Conservation (phyloP, 306 rosid species). For the Macrotyloma uniflorum region DNA sequence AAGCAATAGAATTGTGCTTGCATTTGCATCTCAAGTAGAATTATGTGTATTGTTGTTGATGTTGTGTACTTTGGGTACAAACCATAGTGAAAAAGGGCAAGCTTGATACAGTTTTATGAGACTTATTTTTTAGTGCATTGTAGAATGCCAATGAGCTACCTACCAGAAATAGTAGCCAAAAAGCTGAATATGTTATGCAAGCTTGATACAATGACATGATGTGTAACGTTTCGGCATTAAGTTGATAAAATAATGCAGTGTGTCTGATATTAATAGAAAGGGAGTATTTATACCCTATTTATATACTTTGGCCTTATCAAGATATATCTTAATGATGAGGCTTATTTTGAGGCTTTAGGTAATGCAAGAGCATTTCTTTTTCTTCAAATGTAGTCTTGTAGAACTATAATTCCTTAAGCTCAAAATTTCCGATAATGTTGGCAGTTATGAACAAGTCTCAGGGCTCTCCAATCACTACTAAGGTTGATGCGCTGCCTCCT, state of each 20-base stretch:
- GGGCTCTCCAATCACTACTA: constrained; percentile 32
- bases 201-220: neutral
- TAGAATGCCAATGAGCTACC: neutral
- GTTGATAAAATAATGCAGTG: neutral
- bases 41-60: neutral
- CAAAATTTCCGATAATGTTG: neutral
- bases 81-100: neutral
- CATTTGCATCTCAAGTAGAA: constrained; percentile 11
- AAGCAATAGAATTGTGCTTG: constrained; percentile 10
- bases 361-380: neutral
- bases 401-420: neutral
- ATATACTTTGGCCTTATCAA: too few species aligned
- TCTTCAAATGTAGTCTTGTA: neutral
- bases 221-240: neutral
- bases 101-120: neutral
- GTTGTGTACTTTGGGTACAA: constrained; percentile 2
- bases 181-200: neutral
- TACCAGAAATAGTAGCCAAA: neutral
- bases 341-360: neutral
- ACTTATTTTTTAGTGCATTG: constrained; percentile 4
- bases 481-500: constrained; percentile 44
- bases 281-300: too few species aligned
- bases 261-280: constrained; percentile 4
- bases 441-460: constrained; percentile 45
- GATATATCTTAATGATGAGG: neutral